Evolutionary conservation across 805 yeast species (phyloP).

Genomic region (Candida anglica): DNA sequence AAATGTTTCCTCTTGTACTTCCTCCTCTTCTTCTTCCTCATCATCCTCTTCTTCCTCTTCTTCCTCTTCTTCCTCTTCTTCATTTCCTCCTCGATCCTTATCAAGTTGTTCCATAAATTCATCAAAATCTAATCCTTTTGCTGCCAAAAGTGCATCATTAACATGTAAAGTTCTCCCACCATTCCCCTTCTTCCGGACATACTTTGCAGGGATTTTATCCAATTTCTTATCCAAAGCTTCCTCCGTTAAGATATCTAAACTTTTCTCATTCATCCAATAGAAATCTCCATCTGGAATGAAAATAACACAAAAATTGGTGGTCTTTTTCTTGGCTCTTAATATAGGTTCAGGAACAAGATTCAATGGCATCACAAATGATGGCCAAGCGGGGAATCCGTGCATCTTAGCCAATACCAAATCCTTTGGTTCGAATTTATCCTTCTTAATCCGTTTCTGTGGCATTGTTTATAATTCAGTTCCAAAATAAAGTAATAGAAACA

Average conservation of each 20-base stretch:
- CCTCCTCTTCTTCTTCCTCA: slow-evolving; percentile 11
- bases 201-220: slow-evolving; percentile 22
- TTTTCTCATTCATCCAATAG: slow-evolving; percentile 41
- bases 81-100: slow-evolving; percentile 11
- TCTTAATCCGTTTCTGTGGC: slow-evolving; percentile 26
- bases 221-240: slow-evolving; percentile 26
- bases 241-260: slow-evolving; percentile 25
- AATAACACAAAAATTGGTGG: slow-evolving; percentile 36
- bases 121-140: slow-evolving; percentile 33
- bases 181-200: slow-evolving; percentile 13
- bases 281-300: slow-evolving; percentile 45
- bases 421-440: slow-evolving; percentile 21
- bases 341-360: slow-evolving; percentile 33
- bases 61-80: slow-evolving; percentile 19
- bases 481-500: background rate
- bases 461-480: no score
- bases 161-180: slow-evolving; percentile 27
- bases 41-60: slow-evolving; percentile 15
- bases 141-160: slow-evolving; percentile 35
- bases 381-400: slow-evolving; percentile 47
- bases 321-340: slow-evolving; percentile 30
- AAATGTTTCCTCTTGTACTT: slow-evolving; percentile 10
- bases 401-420: slow-evolving; percentile 43
- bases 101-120: slow-evolving; percentile 29
- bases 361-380: slow-evolving; percentile 43